These are phyloP conservation scores for Gnetum montanum DNA, from an alignment of 75 land plant species.

Conservation along the genomic window DNA sequence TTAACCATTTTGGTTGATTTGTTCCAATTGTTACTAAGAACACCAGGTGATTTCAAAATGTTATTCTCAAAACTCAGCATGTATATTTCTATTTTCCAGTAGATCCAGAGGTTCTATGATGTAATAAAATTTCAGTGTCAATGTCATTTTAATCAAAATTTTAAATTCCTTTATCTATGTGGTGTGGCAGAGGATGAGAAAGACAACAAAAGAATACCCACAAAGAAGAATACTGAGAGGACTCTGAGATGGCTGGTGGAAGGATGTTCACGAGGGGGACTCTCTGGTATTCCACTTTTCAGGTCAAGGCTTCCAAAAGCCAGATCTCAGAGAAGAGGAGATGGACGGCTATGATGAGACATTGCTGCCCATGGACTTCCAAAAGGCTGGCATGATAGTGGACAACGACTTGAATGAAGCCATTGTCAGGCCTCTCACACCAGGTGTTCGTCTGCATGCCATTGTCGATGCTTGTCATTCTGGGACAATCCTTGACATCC, in stretches of 20 bases:
- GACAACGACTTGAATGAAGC: conserved; percentile 34
- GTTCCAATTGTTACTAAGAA: too few species aligned
- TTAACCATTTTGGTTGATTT: too few species aligned
- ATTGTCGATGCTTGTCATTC: conserved; percentile 65
- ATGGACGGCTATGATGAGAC: conserved; percentile 53
- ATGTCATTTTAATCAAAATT: too few species aligned
- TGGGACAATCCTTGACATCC: conserved; percentile 60
- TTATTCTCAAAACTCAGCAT: too few species aligned
- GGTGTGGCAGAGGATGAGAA: conserved; percentile 29
- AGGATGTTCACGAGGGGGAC: conserved; percentile 35
- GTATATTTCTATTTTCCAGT: too few species aligned
- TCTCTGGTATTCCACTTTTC: conserved; percentile 62
- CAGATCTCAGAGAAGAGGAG: conserved; percentile 27
- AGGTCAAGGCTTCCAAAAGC: conserved; percentile 48
- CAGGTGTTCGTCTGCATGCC: conserved; percentile 53
- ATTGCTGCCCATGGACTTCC: conserved; percentile 44
- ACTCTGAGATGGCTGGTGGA: conserved; percentile 49
- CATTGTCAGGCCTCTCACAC: conserved; percentile 36
- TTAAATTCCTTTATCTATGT: too few species aligned
- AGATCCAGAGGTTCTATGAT: too few species aligned
- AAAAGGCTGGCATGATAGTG: conserved; percentile 31
- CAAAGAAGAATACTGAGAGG: conserved; percentile 32
- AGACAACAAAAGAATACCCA: conserved; percentile 19
- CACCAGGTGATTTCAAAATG: too few species aligned
- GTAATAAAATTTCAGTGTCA: too few species aligned